A percentile compares a stretch with the other conserved stretches of the same genome.
phyloP scores from a whole-genome alignment of 805 yeast genomes.

The Scheffersomyces lignosus region DNA sequence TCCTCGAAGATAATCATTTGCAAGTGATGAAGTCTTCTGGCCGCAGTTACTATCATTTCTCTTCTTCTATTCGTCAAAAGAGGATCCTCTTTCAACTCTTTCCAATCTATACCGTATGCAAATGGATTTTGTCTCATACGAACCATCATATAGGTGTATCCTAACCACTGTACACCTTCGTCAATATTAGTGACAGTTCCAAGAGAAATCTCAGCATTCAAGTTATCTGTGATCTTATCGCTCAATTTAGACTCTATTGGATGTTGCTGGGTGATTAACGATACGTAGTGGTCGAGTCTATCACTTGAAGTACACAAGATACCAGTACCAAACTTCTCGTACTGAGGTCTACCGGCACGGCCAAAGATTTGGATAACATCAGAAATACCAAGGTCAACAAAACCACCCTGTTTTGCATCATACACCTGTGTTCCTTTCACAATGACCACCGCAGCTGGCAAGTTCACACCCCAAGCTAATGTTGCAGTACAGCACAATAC shows the following conservation, averaged over 20 bases:
- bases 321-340: slow-evolving; percentile 90
- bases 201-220: slow-evolving; percentile 93
- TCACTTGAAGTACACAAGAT: slow-evolving; percentile 83
- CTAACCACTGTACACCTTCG: slow-evolving; percentile 97
- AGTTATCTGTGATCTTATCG: slow-evolving; percentile 80
- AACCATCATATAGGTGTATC: slow-evolving; percentile 91
- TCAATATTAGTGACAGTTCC: slow-evolving; percentile 95
- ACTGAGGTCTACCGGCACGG: slow-evolving; percentile 99
- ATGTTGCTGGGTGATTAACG: slow-evolving; percentile 87
- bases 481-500: slow-evolving; percentile 97
- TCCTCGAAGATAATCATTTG: slow-evolving; percentile 96
- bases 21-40: slow-evolving; percentile 74
- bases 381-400: slow-evolving; percentile 87
- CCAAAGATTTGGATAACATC: slow-evolving; percentile 98
- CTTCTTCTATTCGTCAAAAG: slow-evolving; percentile 70
- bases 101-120: slow-evolving; percentile 88
- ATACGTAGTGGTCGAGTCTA: slow-evolving; percentile 81
- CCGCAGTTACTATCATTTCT: slow-evolving; percentile 75
- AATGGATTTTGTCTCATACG: slow-evolving; percentile 94
- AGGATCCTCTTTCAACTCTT: slow-evolving; percentile 81
- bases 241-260: slow-evolving; percentile 89
- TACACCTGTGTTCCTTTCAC: slow-evolving; percentile 96
- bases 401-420: slow-evolving; percentile 93
- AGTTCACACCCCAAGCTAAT: slow-evolving; percentile 98
- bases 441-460: slow-evolving; percentile 97